Conservation (phyloP, 257 asterid genomes). For the Asclepias syriaca region DNA sequence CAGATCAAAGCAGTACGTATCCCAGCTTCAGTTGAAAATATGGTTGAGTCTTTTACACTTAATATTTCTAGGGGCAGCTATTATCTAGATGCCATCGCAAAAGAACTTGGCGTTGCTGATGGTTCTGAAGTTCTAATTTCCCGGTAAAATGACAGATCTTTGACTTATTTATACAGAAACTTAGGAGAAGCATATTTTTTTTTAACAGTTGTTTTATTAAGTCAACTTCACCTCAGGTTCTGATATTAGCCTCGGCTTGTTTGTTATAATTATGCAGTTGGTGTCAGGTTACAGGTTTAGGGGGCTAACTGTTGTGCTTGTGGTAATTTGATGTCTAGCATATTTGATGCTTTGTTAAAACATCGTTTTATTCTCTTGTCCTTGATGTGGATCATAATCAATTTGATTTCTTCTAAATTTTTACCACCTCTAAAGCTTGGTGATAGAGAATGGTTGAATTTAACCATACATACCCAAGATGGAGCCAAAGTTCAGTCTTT, state of each 20-base stretch:
- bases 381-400: not conserved
- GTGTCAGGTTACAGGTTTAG: not conserved
- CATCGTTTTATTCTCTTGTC: not conserved
- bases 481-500: no score
- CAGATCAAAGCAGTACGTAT: conserved; percentile 49
- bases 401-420: not conserved
- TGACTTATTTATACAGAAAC: not conserved
- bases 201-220: not conserved
- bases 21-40: conserved; percentile 51
- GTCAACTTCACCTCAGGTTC: not conserved
- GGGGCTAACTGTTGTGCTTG: not conserved
- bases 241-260: not conserved
- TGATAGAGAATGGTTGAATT: no score
- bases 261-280: not conserved
- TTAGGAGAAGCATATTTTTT: not conserved
- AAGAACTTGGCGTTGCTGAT: conserved; percentile 43
- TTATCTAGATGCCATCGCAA: conserved; percentile 80
- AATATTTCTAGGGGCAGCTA: conserved; percentile 41
- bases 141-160: conserved; percentile 32
- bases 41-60: conserved; percentile 47
- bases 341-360: not conserved
- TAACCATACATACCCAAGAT: no score
- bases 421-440: no score
- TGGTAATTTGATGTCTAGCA: conserved; percentile 6
- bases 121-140: conserved; percentile 77